Evolutionary conservation across 169 alveolate genomes (phyloP), one percentile per base, ranked within the genome.

Genomic region (Eimeria brunetti): DNA sequence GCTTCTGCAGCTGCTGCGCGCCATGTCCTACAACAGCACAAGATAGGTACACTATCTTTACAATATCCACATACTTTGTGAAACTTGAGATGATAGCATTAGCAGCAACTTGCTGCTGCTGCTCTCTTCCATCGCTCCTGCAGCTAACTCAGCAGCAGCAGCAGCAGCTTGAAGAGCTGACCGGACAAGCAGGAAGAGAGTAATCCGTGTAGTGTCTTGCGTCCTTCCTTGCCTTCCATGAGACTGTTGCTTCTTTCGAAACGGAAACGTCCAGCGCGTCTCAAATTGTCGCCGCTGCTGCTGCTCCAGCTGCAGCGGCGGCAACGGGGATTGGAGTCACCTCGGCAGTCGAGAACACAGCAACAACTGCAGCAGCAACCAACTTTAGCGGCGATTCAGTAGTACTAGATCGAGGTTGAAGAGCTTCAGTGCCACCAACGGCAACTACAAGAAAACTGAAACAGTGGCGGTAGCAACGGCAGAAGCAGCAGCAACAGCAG

Each of bases 101-200:
- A 11, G 89, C 75, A 30, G 56, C 56, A 53, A 51, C 41, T 12
- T 53, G 51, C 71, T 51, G 89, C 27, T 27, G 89, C 7, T 51
- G 73, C 89, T 51, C 44, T 27, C 89, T 30, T 56, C 62, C 36
- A 22, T 71, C 41, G 73, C 46, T 53, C 27, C 89, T 81, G 49
- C 51, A n/a, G 64, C 71, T 81, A 56, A 51, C 51, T 51, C 75
- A 81, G 89, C 73, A 53, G 73, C 80, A 69, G 44, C 69, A 36
- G 38, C 89, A 81, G 56, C 49, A 78, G 44, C 88, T 62, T 62
- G 38, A 27, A 6, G 41, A n/a, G 80, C 51, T 69, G 51, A 22
- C n/a, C n/a, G 80, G 88, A 78, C 20, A 38, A 78, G 64, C 36
- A 44, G 41, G 8, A 44, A 33, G 58, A 9, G 58, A 24, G 41